Evolutionary conservation across 2,329 filamentous ascomycete genomes (phyloP), one percentile per base, ranked within the genome.

Genomic region (Paraphaeosphaeria minitans): DNA sequence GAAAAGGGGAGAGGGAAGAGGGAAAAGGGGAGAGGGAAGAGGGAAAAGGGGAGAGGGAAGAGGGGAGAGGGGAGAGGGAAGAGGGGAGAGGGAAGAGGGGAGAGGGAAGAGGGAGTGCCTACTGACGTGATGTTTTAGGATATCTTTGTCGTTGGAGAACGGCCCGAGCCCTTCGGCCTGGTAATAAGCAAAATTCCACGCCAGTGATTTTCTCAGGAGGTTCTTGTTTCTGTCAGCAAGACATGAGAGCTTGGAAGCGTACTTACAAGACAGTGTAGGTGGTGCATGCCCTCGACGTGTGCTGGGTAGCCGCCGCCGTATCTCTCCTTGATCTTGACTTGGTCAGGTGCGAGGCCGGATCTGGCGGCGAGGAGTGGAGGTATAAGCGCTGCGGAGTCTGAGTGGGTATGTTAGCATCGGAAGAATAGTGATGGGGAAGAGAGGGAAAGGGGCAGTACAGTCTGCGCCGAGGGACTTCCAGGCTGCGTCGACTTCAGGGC

Each of bases 111-210:
- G 29, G 35, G 16, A 29, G 37, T 31, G 80, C 83, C 73, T 76
- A 87, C 85, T 84, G 63, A 87, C 78, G 70, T 89, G 87, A 3
- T 81, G 77, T 49, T 80, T 81, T 7, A 88, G 68, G 41, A 88
- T 82, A 27, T 76, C 69, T 1, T 83, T 82, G 0, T 82, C 76
- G 62, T 88, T 87, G 22, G 69, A 69, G 64, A 88, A 89, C 0
- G 84, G 82, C 1, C 85, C 83, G 16, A 78, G 66, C 1, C 82
- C 82, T 46, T 81, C 66, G 0, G 67, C 66, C 58, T 81, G 81
- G 69, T 88, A 89, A 66, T 87, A 83, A 12, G 83, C 79, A 55
- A 84, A 83, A 64, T 88, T 88, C 76, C 82, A 88, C 59, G 83
- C 84, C 0, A 87, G 72, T 0, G 82, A 78, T 66, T 89, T 83